phyloP scores from a whole-genome alignment of 495 filamentous ascomycete species.

The Penicillium parvum region DNA sequence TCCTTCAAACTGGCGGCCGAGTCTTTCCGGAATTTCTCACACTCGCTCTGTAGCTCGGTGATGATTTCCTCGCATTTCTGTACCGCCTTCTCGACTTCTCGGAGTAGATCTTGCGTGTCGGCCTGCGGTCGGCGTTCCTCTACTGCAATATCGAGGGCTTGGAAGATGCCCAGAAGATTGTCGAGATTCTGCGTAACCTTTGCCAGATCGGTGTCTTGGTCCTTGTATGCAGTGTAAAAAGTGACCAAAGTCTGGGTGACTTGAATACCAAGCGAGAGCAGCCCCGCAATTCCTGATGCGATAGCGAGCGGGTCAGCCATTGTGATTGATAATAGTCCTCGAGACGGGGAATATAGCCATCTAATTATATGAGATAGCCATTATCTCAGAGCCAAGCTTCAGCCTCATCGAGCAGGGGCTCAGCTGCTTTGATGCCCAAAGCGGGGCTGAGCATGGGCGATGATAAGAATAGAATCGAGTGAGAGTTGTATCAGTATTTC shows the following conservation, averaged over 20 bases:
- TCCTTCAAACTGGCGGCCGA: constrained; percentile 6
- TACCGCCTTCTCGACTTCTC: constrained; percentile 17
- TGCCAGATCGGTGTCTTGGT: constrained; percentile 13
- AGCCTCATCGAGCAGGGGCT: no score
- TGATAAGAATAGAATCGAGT: no score
- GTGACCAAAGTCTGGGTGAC: constrained; percentile 23
- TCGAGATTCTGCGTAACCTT: constrained; percentile 13
- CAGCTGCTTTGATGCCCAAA: no score
- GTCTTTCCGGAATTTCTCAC: constrained; percentile 14
- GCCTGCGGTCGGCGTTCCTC: constrained; percentile 13
- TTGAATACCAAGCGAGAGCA: constrained; percentile 29
- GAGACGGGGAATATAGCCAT: no score
- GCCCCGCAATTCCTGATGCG: constrained; percentile 20
- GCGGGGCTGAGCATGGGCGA: no score
- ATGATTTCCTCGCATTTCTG: constrained; percentile 25
- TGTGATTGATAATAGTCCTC: no score
- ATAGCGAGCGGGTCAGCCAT: constrained; percentile 32
- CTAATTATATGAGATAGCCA: no score
- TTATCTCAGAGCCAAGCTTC: no score
- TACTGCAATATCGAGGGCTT: constrained; percentile 15
- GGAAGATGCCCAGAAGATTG: constrained; percentile 14
- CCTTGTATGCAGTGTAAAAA: constrained; percentile 25
- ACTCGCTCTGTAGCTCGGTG: constrained; percentile 25
- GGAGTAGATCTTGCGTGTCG: constrained; percentile 19
- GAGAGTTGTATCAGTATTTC: no score